phyloP scores from a whole-genome alignment of 257 asterid genomes.

The Solanum pinnatisectum region DNA sequence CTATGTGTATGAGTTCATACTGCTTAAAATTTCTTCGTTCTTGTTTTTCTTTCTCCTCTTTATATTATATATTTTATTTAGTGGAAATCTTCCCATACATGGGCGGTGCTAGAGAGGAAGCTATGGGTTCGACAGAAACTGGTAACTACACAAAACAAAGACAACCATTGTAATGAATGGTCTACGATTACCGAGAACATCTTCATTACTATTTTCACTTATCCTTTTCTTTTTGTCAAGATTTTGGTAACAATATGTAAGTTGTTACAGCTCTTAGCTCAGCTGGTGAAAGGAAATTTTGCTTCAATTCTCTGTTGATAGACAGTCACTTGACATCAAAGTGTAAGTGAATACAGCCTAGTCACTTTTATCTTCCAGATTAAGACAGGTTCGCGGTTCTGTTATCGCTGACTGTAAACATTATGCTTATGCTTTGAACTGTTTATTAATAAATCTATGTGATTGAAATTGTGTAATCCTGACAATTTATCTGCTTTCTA shows the following conservation, averaged over 20 bases:
- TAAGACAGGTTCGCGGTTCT: neutral
- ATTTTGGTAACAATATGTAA: neutral
- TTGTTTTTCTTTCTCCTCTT: neutral
- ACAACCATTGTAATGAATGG: no score
- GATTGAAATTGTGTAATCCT: neutral
- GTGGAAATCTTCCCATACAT: no score
- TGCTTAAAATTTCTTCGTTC: no score
- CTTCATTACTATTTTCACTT: no score
- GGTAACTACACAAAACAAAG: no score
- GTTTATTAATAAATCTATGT: neutral
- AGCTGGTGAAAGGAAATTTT: neutral
- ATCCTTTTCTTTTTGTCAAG: no score
- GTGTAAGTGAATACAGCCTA: neutral
- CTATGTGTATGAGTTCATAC: neutral
- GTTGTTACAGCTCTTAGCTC: neutral
- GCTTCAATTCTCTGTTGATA: neutral
- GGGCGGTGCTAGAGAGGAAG: no score
- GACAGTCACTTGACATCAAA: neutral
- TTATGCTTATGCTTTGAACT: no score
- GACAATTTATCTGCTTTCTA: no score
- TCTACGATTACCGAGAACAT: no score
- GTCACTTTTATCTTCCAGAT: neutral
- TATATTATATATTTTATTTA: no score
- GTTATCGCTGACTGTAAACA: neutral
- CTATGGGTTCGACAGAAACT: no score